These are phyloP conservation scores for Podospora didyma DNA, from an alignment of 495 filamentous ascomycete species.

Conservation along the genomic window DNA sequence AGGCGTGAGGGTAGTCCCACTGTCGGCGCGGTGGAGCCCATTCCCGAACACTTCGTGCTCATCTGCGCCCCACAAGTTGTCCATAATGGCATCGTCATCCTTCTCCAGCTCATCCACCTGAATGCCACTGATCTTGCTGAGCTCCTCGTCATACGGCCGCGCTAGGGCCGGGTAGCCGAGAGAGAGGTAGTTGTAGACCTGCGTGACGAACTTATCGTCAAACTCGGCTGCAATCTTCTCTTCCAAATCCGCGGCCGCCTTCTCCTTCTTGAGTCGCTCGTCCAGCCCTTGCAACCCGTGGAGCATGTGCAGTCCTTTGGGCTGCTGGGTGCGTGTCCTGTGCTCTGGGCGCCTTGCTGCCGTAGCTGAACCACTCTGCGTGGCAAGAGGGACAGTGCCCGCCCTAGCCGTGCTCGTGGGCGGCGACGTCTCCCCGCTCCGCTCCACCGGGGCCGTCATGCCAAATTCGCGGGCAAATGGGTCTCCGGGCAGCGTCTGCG, in stretches of 20 bases:
- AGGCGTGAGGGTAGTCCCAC: slow-evolving; percentile 11
- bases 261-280: slow-evolving; percentile 44
- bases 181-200: slow-evolving; percentile 94
- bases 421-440: slow-evolving; percentile 25
- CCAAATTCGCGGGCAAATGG: slow-evolving; percentile 37
- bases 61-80: slow-evolving; percentile 52
- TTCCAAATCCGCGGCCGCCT: slow-evolving; percentile 44
- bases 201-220: slow-evolving; percentile 79
- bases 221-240: slow-evolving; percentile 63
- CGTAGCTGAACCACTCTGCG: slow-evolving; percentile 10
- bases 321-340: slow-evolving; percentile 24
- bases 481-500: slow-evolving; percentile 23
- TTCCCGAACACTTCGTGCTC: slow-evolving; percentile 9
- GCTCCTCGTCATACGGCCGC: slow-evolving; percentile 74
- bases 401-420: slow-evolving; percentile 4
- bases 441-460: slow-evolving; percentile 11
- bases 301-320: slow-evolving; percentile 44
- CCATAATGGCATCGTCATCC: slow-evolving; percentile 63
- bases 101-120: slow-evolving; percentile 59
- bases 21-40: slow-evolving; percentile 24
- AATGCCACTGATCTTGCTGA: slow-evolving; percentile 72
- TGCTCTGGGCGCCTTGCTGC: slow-evolving; percentile 20
- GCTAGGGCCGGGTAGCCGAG: slow-evolving; percentile 85
- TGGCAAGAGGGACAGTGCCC: slow-evolving; percentile 3
- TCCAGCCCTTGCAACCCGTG: slow-evolving; percentile 43